phyloP scores from a whole-genome alignment of 2,329 filamentous ascomycete species.

The Trichoderma asperellum region DNA sequence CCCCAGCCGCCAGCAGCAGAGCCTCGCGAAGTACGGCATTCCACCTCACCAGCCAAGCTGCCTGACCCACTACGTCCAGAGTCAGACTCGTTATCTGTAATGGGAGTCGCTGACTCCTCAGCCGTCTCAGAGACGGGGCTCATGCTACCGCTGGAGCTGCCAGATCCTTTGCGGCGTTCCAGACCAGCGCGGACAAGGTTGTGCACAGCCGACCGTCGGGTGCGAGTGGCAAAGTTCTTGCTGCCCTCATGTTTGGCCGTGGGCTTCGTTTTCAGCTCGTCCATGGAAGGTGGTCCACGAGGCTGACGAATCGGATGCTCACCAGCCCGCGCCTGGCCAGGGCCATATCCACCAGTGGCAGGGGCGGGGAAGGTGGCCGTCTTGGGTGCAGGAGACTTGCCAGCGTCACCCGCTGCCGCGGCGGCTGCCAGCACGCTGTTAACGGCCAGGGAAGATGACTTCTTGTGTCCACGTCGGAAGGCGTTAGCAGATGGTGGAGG shows the following conservation, averaged over 20 bases:
- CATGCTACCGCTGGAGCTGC: slow-evolving; percentile 74
- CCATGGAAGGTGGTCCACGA: slow-evolving; percentile 85
- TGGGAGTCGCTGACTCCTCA: slow-evolving; percentile 67
- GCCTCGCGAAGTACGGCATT: slow-evolving; percentile 73
- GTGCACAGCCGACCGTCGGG: slow-evolving; percentile 87
- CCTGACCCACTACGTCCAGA: slow-evolving; percentile 74
- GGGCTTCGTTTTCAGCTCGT: slow-evolving; percentile 87
- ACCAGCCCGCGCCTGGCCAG: slow-evolving; percentile 88
- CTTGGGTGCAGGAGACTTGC: slow-evolving; percentile 71
- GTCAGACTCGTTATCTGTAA: slow-evolving; percentile 75
- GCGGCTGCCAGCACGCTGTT: slow-evolving; percentile 53
- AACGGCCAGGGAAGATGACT: slow-evolving; percentile 75
- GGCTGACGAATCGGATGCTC: slow-evolving; percentile 95
- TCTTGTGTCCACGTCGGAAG: slow-evolving; percentile 93
- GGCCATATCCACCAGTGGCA: slow-evolving; percentile 83
- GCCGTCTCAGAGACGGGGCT: slow-evolving; percentile 85
- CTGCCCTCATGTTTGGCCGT: slow-evolving; percentile 93
- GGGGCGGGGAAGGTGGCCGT: slow-evolving; percentile 80
- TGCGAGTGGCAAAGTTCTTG: slow-evolving; percentile 94
- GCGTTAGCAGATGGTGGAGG: slow-evolving; percentile 88
- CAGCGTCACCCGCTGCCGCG: slow-evolving; percentile 49
- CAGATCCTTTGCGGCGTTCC: slow-evolving; percentile 78
- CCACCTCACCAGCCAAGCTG: slow-evolving; percentile 75
- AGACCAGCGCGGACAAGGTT: slow-evolving; percentile 89
- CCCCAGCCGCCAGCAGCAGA: slow-evolving; percentile 73